Conservation (phyloP, 2,329 filamentous ascomycete genomes). For the Xylaria sp. region DNA sequence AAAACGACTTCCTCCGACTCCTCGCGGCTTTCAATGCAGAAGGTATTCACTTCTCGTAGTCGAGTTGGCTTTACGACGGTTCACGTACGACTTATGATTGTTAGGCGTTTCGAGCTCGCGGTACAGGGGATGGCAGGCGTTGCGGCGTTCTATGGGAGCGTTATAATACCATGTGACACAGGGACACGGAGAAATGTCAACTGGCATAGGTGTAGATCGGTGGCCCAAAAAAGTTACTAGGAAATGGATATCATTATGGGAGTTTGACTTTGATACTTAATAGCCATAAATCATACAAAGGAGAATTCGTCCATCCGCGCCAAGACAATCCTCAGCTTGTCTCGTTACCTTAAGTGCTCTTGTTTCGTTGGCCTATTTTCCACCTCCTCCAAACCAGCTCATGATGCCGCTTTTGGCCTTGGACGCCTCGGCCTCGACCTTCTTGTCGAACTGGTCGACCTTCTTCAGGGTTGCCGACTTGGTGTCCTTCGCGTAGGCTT, state of each 20-base stretch:
- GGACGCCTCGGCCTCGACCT: conserved; percentile 74
- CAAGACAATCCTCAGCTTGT: background rate
- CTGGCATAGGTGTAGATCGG: background rate
- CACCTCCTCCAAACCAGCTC: conserved; percentile 81
- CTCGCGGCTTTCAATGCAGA: conserved; percentile 85
- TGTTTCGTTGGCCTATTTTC: conserved; percentile 39
- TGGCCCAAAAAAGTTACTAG: background rate
- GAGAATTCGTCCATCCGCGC: conserved; percentile 10
- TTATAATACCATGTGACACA: conserved; percentile 1
- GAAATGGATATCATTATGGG: conserved; percentile 10
- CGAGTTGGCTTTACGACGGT: conserved; percentile 20
- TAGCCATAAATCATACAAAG: conserved; percentile 25
- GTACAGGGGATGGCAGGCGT: conserved; percentile 14
- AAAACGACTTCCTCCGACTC: conserved; percentile 86
- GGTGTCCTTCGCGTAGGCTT: conserved; percentile 63
- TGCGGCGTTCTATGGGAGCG: conserved; percentile 6
- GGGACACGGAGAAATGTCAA: background rate
- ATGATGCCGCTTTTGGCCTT: conserved; percentile 85
- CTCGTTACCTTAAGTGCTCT: conserved; percentile 16
- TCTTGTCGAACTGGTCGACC: conserved; percentile 81
- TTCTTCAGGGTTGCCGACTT: conserved; percentile 69
- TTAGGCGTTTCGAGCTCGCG: conserved; percentile 11
- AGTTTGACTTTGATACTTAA: conserved; percentile 7
- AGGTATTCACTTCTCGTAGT: conserved; percentile 83
- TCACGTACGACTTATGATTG: conserved; percentile 12